Evolutionary conservation across 2,329 filamentous ascomycete species (phyloP).

Genomic region (Colletotrichum shisoi): DNA sequence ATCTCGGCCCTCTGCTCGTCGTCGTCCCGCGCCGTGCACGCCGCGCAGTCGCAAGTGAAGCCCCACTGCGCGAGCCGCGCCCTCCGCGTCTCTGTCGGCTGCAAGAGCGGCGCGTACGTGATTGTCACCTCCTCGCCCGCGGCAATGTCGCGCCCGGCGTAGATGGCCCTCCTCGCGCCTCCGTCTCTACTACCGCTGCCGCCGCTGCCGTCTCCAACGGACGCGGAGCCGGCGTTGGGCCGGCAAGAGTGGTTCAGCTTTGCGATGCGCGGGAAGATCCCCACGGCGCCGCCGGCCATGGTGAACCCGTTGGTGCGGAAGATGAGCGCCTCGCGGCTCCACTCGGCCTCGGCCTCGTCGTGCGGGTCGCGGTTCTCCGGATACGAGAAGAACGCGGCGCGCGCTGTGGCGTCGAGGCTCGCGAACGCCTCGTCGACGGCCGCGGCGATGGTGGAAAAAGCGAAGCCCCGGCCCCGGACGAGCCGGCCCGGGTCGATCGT

Average conservation of each 20-base stretch:
- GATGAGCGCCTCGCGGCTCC: conserved; percentile 44
- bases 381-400: conserved; percentile 44
- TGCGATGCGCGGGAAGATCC: conserved; percentile 48
- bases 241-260: conserved; percentile 54
- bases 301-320: conserved; percentile 55
- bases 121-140: conserved; percentile 48
- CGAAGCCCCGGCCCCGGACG: conserved; percentile 46
- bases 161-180: conserved; percentile 48
- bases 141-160: conserved; percentile 45
- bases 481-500: conserved; percentile 43
- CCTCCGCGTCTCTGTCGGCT: conserved; percentile 44
- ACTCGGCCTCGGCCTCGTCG: conserved; percentile 42
- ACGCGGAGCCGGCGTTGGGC: conserved; percentile 45
- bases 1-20: conserved; percentile 47
- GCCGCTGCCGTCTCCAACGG: conserved; percentile 43
- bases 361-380: conserved; percentile 42
- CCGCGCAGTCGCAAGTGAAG: conserved; percentile 46
- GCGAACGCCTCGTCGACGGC: conserved; percentile 43
- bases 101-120: conserved; percentile 48
- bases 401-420: conserved; percentile 43
- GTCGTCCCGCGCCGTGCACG: conserved; percentile 46
- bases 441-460: conserved; percentile 47
- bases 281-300: conserved; percentile 43
- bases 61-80: conserved; percentile 47
- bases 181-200: neutral